A percentile compares a stretch with the other conserved stretches of the same genome.
Conservation (phyloP, 495 filamentous ascomycete species). For the Annulohypoxylon maeteangense region DNA sequence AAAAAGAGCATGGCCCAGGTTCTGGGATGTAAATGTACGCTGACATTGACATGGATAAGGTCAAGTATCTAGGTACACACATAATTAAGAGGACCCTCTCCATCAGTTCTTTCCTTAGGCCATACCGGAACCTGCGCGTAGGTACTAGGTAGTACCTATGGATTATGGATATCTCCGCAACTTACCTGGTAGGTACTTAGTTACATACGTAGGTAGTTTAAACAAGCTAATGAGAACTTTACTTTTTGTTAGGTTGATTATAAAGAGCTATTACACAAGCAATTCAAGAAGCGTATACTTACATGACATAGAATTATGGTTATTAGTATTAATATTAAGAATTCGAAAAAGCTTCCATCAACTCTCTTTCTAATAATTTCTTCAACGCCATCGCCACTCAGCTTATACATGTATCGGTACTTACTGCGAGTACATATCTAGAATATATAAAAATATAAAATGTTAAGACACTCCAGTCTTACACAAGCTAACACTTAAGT, state of each 20-base stretch:
- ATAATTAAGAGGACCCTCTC: neutral
- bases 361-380: too few species aligned
- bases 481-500: neutral
- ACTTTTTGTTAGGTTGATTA: neutral
- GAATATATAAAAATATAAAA: too few species aligned
- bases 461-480: too few species aligned
- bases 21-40: constrained; percentile 19
- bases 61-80: constrained; percentile 5
- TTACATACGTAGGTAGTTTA: neutral
- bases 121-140: neutral
- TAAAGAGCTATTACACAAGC: neutral
- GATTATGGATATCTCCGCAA: neutral
- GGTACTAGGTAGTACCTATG: neutral
- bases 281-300: too few species aligned
- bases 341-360: too few species aligned
- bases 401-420: too few species aligned
- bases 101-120: neutral
- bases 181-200: neutral
- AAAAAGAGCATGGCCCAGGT: constrained; percentile 24
- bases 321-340: too few species aligned
- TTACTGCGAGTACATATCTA: too few species aligned
- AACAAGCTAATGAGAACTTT: neutral
- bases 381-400: too few species aligned
- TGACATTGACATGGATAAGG: constrained; percentile 15
- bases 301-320: too few species aligned